Evolutionary conservation across 371 early-diverging fungal genomes (phyloP).

Genomic region (Rhizopus arrhizus): DNA sequence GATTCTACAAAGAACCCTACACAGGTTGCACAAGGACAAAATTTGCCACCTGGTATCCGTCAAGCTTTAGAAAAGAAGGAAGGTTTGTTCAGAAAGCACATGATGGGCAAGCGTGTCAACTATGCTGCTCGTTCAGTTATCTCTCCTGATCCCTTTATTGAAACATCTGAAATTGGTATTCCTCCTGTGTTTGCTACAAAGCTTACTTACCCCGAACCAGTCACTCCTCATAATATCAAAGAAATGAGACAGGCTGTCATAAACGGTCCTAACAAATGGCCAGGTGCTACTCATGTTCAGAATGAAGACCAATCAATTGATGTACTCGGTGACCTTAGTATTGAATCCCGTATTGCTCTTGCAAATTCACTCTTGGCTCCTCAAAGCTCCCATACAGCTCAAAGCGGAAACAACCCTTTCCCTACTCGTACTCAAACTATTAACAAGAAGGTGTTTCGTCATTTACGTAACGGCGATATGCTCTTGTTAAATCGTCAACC

Average conservation of each 20-base stretch:
- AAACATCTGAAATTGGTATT: slow-evolving; percentile 98
- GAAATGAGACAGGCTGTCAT: slow-evolving; percentile 94
- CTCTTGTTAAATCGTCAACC: slow-evolving; percentile 99
- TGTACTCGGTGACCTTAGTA: slow-evolving; percentile 69
- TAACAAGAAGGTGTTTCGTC: slow-evolving; percentile 97
- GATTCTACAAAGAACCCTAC: slow-evolving; percentile 86
- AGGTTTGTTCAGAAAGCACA: slow-evolving; percentile 99
- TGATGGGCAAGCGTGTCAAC: slow-evolving; percentile 99
- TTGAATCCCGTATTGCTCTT: slow-evolving; percentile 91
- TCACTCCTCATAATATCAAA: slow-evolving; percentile 94
- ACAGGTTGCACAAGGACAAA: slow-evolving; percentile 55
- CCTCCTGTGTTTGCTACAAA: slow-evolving; percentile 97
- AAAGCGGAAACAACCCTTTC: slow-evolving; percentile 53
- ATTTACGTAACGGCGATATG: slow-evolving; percentile 96
- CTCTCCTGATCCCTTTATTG: slow-evolving; percentile 98
- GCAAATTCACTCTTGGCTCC: slow-evolving; percentile 96
- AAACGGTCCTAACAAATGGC: slow-evolving; percentile 98
- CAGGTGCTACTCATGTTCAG: slow-evolving; percentile 95
- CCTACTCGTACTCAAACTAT: slow-evolving; percentile 67
- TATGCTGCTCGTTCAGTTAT: slow-evolving; percentile 99
- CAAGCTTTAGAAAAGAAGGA: slow-evolving; percentile 99
- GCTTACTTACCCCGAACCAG: slow-evolving; percentile 98
- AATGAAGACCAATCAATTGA: slow-evolving; percentile 92
- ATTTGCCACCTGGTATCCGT: slow-evolving; percentile 86
- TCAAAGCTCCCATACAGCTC: slow-evolving; percentile 58